These are phyloP conservation scores for Diplodia intermedia DNA, from an alignment of 2,329 filamentous ascomycete genomes.

Conservation along the genomic window DNA sequence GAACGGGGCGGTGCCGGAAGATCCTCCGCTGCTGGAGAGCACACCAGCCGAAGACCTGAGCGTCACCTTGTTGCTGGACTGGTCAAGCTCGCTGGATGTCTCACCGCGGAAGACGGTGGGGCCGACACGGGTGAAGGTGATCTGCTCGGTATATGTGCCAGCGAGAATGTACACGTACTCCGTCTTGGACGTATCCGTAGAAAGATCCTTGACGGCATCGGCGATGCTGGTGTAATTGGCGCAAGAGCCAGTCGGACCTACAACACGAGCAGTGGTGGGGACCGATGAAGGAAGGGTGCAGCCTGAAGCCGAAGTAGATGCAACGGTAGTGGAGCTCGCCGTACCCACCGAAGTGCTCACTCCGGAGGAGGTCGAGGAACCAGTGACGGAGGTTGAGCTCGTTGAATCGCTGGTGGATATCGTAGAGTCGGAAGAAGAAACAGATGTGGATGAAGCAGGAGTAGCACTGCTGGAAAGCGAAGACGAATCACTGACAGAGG, in stretches of 20 bases:
- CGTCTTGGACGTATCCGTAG: constrained; percentile 1
- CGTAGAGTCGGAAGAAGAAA: neutral
- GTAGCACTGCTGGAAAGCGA: neutral
- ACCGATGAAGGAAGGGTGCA: constrained; percentile 12
- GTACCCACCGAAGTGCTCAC: neutral
- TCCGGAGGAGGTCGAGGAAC: neutral
- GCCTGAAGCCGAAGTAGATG: neutral
- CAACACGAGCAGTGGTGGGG: constrained; percentile 12
- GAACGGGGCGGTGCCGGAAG: constrained; percentile 13
- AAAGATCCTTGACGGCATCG: neutral
- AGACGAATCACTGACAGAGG: neutral
- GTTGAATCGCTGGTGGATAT: constrained; percentile 21
- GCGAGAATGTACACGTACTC: constrained; percentile 23
- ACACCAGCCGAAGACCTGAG: constrained; percentile 9
- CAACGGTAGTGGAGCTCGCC: neutral
- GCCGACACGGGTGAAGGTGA: neutral
- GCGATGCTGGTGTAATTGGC: constrained; percentile 25
- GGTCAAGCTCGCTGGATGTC: neutral
- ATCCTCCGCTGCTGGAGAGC: constrained; percentile 6
- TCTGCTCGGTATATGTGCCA: constrained; percentile 12
- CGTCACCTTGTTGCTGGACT: constrained; percentile 6
- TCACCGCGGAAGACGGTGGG: constrained; percentile 14
- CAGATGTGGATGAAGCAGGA: neutral
- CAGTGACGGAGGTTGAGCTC: neutral
- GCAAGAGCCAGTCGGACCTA: constrained; percentile 10